phyloP scores from a whole-genome alignment of 2,329 filamentous ascomycete species.

The Phialophora chinensis region DNA sequence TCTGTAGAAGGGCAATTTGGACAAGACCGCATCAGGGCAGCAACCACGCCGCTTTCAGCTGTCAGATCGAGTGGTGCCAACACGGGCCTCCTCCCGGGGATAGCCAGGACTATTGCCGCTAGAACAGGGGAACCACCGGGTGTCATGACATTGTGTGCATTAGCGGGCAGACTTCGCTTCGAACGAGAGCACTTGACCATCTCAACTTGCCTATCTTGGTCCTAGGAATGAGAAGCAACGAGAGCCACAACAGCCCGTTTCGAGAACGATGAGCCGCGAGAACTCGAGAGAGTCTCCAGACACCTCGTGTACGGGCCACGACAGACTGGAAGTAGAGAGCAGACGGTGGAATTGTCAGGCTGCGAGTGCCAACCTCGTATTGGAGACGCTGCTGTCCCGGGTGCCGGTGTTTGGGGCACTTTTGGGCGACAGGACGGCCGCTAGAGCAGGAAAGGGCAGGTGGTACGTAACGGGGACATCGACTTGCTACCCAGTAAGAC shows the following conservation, averaged over 20 bases:
- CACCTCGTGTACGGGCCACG: neutral
- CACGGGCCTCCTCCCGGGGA: constrained; percentile 9
- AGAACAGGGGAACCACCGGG: constrained; percentile 15
- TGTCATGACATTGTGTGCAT: constrained; percentile 18
- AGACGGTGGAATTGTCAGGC: neutral
- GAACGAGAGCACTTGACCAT: neutral
- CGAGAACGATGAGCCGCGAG: neutral
- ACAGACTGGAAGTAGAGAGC: neutral
- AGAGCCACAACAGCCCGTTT: neutral
- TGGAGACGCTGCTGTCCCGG: neutral
- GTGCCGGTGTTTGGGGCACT: neutral
- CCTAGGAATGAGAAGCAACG: neutral
- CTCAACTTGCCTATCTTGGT: neutral
- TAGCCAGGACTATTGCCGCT: constrained; percentile 5
- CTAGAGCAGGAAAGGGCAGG: constrained; percentile 6
- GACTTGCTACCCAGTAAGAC: neutral
- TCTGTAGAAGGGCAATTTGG: neutral
- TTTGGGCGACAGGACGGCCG: neutral
- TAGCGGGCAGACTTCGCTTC: constrained; percentile 3
- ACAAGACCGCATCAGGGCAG: neutral
- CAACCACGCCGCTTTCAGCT: constrained; percentile 3
- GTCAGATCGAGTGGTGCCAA: neutral
- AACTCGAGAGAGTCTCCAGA: neutral
- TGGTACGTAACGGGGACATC: neutral
- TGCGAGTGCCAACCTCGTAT: neutral